These are phyloP conservation scores for Harringtonia aguacate DNA, from an alignment of 2,329 filamentous ascomycete species.

Conservation along the genomic window DNA sequence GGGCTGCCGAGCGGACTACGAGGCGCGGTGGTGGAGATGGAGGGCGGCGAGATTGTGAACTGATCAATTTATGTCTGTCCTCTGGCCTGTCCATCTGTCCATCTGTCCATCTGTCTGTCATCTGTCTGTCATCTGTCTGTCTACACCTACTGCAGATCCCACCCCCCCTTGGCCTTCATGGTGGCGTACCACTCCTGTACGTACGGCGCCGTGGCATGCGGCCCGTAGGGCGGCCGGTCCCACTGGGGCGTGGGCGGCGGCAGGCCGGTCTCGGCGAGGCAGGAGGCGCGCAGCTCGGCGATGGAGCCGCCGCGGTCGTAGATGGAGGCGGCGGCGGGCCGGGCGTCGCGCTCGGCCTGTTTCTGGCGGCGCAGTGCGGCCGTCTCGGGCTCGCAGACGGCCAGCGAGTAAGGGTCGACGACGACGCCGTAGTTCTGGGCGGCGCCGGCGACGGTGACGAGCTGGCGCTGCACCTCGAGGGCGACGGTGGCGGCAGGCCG, in stretches of 20 bases:
- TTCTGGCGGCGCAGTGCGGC: conserved; percentile 22
- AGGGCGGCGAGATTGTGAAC: no score
- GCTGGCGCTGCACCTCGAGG: conserved; percentile 30
- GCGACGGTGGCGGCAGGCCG: conserved; percentile 31
- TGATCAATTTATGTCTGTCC: no score
- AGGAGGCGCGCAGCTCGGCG: conserved; percentile 22
- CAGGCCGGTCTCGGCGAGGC: conserved; percentile 30
- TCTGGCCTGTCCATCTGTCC: no score
- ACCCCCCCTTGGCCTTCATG: conserved; percentile 19
- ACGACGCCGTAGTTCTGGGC: conserved; percentile 32
- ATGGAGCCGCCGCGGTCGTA: conserved; percentile 33
- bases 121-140: no score
- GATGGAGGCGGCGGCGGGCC: conserved; percentile 10
- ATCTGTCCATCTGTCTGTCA: no score
- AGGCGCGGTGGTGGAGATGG: conserved; percentile 4
- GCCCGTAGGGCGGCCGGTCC: conserved; percentile 31
- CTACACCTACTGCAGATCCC: conserved; percentile 15
- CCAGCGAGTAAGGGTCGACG: conserved; percentile 22
- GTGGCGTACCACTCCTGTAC: conserved; percentile 30
- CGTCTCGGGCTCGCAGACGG: conserved; percentile 25
- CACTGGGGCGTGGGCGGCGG: conserved; percentile 30
- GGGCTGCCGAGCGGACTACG: conserved; percentile 1
- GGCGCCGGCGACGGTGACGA: conserved; percentile 31
- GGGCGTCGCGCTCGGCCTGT: conserved; percentile 10
- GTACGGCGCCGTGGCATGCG: conserved; percentile 30